These are phyloP conservation scores for Barnettozyma siamensis DNA, from an alignment of 805 yeast species.

Conservation along the genomic window DNA sequence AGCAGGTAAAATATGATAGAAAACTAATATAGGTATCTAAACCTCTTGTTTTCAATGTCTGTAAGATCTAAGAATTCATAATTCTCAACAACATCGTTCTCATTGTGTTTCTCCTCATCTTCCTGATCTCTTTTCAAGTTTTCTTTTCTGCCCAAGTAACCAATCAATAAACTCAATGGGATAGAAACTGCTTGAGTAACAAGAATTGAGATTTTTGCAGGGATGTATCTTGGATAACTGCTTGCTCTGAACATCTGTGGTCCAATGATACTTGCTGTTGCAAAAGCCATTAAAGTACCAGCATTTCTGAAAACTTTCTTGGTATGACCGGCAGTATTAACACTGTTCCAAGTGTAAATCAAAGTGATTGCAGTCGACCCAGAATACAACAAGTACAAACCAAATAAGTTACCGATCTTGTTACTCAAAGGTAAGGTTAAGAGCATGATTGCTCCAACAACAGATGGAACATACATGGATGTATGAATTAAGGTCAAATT, in stretches of 20 bases:
- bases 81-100: not conserved
- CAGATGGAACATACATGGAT: slow-evolving; percentile 39
- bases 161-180: slow-evolving; percentile 35
- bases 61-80: slow-evolving; percentile 8
- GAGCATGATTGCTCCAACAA: slow-evolving; percentile 44
- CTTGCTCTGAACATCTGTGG: slow-evolving; percentile 51
- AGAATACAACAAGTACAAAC: slow-evolving; percentile 42
- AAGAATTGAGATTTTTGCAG: slow-evolving; percentile 54
- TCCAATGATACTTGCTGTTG: slow-evolving; percentile 40
- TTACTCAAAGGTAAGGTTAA: slow-evolving; percentile 29
- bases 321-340: slow-evolving; percentile 54
- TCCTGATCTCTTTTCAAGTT: slow-evolving; percentile 40
- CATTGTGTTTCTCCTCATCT: not conserved
- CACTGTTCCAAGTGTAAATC: slow-evolving; percentile 50
- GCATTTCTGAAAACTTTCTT: slow-evolving; percentile 46
- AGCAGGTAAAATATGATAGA: no score
- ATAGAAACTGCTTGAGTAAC: slow-evolving; percentile 43
- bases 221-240: slow-evolving; percentile 44
- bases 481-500: slow-evolving; percentile 28
- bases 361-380: slow-evolving; percentile 50
- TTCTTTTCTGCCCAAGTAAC: slow-evolving; percentile 37
- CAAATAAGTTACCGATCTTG: slow-evolving; percentile 40
- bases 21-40: slow-evolving; percentile 8
- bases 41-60: slow-evolving; percentile 7
- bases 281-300: slow-evolving; percentile 43